A percentile compares a stretch with the other conserved stretches of the same genome.
Conservation (phyloP, 176 grass and related monocot species). For the Rhipidocladum racemiflorum region DNA sequence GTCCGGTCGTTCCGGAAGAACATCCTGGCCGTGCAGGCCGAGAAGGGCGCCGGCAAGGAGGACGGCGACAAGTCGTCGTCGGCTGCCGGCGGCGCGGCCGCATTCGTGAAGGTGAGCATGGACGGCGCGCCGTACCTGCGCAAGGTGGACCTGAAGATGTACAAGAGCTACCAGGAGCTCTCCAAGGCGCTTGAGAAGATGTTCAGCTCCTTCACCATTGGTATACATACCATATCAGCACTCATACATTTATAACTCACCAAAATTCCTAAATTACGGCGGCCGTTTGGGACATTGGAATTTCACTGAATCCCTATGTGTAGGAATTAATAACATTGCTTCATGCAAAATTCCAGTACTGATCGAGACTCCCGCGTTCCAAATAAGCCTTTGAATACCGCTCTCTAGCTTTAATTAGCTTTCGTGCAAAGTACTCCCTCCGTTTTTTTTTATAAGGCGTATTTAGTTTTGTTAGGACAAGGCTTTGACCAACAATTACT, state of each 20-base stretch:
- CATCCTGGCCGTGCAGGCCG: slow-evolving; percentile 64
- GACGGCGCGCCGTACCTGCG: slow-evolving; percentile 88
- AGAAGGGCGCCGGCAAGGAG: slow-evolving; percentile 40
- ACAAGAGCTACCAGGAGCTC: slow-evolving; percentile 91
- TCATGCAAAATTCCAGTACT: not conserved
- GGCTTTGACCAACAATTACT: too few relatives aligned
- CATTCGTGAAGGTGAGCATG: slow-evolving; percentile 96
- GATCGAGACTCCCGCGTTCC: too few relatives aligned
- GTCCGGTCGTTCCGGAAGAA: slow-evolving; percentile 95
- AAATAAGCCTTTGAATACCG: too few relatives aligned
- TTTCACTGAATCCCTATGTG: not conserved
- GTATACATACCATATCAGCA: not conserved
- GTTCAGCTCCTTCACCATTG: slow-evolving; percentile 90
- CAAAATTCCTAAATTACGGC: not conserved
- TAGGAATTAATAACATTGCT: not conserved
- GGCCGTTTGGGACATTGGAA: not conserved
- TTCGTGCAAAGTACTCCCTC: slow-evolving; percentile 11
- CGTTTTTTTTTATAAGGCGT: too few relatives aligned
- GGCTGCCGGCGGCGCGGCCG: not conserved
- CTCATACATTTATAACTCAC: not conserved
- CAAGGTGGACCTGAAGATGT: slow-evolving; percentile 88
- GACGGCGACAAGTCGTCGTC: slow-evolving; percentile 41
- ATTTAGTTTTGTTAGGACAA: too few relatives aligned
- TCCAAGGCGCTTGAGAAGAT: slow-evolving; percentile 85
- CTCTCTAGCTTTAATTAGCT: not conserved